Conservation (phyloP, 2,329 filamentous ascomycete species). For the Falciphora oryzae region DNA sequence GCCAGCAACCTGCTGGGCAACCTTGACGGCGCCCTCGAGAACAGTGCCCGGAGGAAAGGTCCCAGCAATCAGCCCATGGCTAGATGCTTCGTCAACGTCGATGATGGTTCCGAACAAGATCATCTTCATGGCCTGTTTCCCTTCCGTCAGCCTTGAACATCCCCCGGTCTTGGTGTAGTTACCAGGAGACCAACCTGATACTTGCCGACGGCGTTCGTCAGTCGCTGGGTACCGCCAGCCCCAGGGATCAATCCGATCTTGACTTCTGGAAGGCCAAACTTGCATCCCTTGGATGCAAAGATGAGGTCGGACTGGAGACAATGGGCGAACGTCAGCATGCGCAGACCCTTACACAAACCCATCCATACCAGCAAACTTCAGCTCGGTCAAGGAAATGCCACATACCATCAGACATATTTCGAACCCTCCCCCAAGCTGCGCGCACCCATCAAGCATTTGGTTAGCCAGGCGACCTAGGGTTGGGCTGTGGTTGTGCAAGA, state of each 20-base stretch:
- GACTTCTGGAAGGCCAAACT: constrained; percentile 27
- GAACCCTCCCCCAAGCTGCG: constrained; percentile 43
- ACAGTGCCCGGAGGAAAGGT: constrained; percentile 29
- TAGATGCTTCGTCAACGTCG: constrained; percentile 30
- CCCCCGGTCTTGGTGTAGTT: background rate
- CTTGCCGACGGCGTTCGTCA: constrained; percentile 30
- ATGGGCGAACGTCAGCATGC: constrained; percentile 3
- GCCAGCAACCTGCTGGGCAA: constrained; percentile 33
- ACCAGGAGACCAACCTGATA: constrained; percentile 20
- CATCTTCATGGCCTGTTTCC: constrained; percentile 35
- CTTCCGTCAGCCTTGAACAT: background rate
- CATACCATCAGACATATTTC: constrained; percentile 41
- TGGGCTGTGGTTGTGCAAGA: constrained; percentile 2
- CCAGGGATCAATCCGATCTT: constrained; percentile 26
- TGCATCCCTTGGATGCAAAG: constrained; percentile 20
- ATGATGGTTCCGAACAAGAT: constrained; percentile 36
- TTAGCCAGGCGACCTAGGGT: background rate
- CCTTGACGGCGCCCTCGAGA: constrained; percentile 29
- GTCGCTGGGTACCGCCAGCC: constrained; percentile 25
- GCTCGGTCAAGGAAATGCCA: background rate
- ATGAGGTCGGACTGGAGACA: constrained; percentile 31
- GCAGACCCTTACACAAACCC: background rate
- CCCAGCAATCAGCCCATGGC: constrained; percentile 34
- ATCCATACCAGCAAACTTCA: background rate
- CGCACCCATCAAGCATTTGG: background rate